phyloP scores from a whole-genome alignment of 768 basidiomycete genomes.

The Calocybe indica region DNA sequence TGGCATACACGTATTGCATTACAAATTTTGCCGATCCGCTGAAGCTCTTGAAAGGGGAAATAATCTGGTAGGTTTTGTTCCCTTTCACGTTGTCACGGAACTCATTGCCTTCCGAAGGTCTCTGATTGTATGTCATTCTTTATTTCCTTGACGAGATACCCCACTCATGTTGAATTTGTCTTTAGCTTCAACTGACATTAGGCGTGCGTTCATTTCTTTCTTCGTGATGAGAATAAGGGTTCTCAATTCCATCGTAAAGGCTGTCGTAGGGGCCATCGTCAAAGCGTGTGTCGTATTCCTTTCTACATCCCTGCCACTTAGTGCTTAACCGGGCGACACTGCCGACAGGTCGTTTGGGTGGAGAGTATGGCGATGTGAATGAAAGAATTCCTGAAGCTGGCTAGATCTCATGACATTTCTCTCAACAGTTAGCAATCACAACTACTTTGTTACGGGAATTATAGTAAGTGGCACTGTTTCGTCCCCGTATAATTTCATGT shows the following conservation, averaged over 20 bases:
- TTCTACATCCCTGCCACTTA: neutral
- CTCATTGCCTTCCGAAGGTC: slow-evolving; percentile 30
- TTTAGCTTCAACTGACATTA: slow-evolving; percentile 39
- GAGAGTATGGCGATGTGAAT: slow-evolving; percentile 61
- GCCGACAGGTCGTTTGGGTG: slow-evolving; percentile 45
- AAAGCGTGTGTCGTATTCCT: slow-evolving; percentile 29
- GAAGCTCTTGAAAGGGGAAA: slow-evolving; percentile 29
- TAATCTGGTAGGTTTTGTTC: slow-evolving; percentile 36
- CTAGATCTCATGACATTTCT: neutral
- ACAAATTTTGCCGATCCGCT: slow-evolving; percentile 32
- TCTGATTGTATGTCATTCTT: slow-evolving; percentile 34
- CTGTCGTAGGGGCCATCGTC: slow-evolving; percentile 51
- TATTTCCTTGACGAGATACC: too few relatives aligned
- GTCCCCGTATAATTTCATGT: slow-evolving; percentile 1
- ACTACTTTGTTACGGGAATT: slow-evolving; percentile 43
- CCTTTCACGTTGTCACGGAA: neutral
- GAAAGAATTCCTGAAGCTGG: neutral
- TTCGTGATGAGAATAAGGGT: neutral
- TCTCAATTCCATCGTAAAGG: slow-evolving; percentile 22
- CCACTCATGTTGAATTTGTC: neutral
- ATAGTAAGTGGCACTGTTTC: slow-evolving; percentile 38
- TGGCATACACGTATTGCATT: slow-evolving; percentile 51
- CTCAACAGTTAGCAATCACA: slow-evolving; percentile 49
- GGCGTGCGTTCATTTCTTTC: slow-evolving; percentile 27
- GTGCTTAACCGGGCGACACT: neutral